Conservation (phyloP, 176 grass and related monocot genomes). For the Triticum timopheevii region DNA sequence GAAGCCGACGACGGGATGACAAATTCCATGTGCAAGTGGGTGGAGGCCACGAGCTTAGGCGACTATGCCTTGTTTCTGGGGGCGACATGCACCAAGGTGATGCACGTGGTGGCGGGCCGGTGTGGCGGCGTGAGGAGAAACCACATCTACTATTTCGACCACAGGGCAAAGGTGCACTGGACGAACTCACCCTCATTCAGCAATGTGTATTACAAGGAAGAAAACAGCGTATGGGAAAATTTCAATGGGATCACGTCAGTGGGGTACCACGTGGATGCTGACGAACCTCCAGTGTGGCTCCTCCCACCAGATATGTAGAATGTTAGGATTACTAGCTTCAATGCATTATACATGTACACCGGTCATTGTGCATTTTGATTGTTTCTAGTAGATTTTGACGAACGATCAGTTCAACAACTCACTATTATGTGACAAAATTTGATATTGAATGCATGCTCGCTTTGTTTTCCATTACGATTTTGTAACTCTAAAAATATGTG, state of each 20-base stretch:
- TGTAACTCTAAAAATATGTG: not conserved
- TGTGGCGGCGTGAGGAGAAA: not conserved
- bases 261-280: not conserved
- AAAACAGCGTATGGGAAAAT: too few species aligned
- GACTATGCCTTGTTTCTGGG: not conserved
- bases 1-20: not conserved
- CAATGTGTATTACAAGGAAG: not conserved
- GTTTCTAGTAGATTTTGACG: not conserved
- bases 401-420: not conserved
- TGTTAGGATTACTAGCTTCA: not conserved
- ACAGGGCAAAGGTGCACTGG: too few species aligned
- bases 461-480: not conserved
- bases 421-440: not conserved
- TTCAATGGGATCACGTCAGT: not conserved
- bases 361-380: not conserved
- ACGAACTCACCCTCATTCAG: not conserved
- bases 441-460: not conserved
- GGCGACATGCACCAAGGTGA: not conserved
- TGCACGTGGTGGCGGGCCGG: not conserved
- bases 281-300: not conserved
- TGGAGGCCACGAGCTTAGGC: not conserved
- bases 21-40: not conserved
- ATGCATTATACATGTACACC: not conserved
- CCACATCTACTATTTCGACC: not conserved
- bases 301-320: not conserved